These are phyloP conservation scores for Pichia pseudocactophila DNA, from an alignment of 805 yeast species.

Conservation along the genomic window DNA sequence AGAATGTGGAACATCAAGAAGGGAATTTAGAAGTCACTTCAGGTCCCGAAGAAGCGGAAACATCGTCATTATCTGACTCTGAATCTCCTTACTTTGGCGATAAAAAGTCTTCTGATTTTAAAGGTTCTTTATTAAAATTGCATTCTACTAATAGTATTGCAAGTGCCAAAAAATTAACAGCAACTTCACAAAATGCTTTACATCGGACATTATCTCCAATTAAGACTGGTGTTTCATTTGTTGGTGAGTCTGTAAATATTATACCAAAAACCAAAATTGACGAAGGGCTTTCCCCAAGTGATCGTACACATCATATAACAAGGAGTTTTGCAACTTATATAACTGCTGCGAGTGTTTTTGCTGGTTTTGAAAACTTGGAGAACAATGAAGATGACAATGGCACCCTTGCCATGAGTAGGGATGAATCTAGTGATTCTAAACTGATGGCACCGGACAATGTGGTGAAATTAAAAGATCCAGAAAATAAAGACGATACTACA, in stretches of 20 bases:
- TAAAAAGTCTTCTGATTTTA: too few species aligned
- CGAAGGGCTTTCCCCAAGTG: not conserved
- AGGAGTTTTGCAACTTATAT: slow-evolving; percentile 45
- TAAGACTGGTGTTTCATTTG: not conserved
- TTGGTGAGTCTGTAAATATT: not conserved
- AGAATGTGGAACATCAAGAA: too few species aligned
- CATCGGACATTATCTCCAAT: slow-evolving; percentile 13
- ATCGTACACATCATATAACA: slow-evolving; percentile 32
- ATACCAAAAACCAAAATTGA: not conserved
- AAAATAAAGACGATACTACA: not conserved
- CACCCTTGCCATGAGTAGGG: not conserved
- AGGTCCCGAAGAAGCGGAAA: too few species aligned
- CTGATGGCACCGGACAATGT: slow-evolving; percentile 2
- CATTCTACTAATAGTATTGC: not conserved
- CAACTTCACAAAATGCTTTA: slow-evolving; percentile 21
- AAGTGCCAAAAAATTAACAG: slow-evolving; percentile 12
- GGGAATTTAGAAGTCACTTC: too few species aligned
- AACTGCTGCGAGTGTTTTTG: slow-evolving; percentile 49
- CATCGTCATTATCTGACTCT: too few species aligned
- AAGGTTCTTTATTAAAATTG: too few species aligned
- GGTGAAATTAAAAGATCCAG: not conserved
- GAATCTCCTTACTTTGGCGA: too few species aligned
- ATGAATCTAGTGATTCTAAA: slow-evolving; percentile 1
- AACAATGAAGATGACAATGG: slow-evolving; percentile 23
- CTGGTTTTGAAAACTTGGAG: slow-evolving; percentile 30